phyloP scores from a whole-genome alignment of 2,329 filamentous ascomycete genomes.

The Rachicladosporium sp. region DNA sequence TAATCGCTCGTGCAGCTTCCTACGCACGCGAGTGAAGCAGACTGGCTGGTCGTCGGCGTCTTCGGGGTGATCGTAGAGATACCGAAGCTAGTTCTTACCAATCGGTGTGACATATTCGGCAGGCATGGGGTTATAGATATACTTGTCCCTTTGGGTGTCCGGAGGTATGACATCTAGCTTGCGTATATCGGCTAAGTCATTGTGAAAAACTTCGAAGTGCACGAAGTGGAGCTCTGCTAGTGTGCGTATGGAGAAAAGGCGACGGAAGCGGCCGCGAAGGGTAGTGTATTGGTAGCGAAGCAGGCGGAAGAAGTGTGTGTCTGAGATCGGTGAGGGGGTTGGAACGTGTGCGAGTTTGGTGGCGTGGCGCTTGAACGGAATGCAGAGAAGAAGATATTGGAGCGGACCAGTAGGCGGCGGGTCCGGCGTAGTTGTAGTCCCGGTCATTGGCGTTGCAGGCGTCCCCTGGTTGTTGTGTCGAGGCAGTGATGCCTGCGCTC shows the following conservation, averaged over 20 bases:
- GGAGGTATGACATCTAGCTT: background rate
- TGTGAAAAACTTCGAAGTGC: background rate
- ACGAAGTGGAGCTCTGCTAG: background rate
- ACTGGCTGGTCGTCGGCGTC: background rate
- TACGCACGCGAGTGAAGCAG: background rate
- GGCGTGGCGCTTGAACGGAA: background rate
- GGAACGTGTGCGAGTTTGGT: background rate
- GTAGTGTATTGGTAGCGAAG: background rate
- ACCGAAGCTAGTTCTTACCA: background rate
- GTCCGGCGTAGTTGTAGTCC: no score
- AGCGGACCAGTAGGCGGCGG: background rate
- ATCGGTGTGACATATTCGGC: background rate
- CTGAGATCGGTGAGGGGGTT: background rate
- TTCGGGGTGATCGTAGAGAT: background rate
- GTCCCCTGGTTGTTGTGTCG: no score
- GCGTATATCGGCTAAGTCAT: background rate
- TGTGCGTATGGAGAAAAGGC: background rate
- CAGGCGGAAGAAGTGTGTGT: background rate
- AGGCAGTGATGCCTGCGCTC: no score
- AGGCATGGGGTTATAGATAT: background rate
- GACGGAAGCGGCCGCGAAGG: background rate
- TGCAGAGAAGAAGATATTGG: conserved; percentile 1
- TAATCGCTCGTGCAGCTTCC: background rate
- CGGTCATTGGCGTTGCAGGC: no score
- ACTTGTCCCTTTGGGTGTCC: background rate